Conservation (phyloP, 768 basidiomycete genomes). For the Panaeolus papilionaceus region DNA sequence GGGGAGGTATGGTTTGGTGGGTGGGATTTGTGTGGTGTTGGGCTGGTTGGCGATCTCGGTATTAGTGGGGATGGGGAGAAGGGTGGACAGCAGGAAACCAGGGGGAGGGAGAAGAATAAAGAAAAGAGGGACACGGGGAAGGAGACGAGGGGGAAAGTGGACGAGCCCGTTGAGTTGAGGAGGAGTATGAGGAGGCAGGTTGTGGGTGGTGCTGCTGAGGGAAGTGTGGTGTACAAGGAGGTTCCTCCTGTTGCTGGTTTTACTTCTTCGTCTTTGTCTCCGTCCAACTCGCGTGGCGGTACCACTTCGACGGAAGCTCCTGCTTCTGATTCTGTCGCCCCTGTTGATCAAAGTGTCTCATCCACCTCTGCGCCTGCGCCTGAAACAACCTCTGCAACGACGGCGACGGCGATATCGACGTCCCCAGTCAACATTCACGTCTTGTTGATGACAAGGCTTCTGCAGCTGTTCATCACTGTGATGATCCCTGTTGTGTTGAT, state of each 20-base stretch:
- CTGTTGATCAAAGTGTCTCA: background rate
- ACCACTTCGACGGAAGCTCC: background rate
- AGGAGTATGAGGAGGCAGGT: constrained; percentile 2
- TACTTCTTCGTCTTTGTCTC: too few species aligned
- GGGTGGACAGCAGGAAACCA: background rate
- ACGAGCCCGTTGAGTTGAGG: background rate
- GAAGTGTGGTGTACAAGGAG: background rate
- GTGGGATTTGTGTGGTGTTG: background rate
- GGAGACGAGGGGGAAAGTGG: background rate
- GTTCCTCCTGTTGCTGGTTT: background rate
- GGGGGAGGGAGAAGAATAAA: too few species aligned
- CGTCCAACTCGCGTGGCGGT: too few species aligned
- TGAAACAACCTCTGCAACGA: background rate
- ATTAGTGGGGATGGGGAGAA: too few species aligned
- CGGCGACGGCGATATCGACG: background rate
- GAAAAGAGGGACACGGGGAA: background rate
- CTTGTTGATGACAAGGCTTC: background rate
- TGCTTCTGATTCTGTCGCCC: background rate
- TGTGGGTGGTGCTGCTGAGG: background rate
- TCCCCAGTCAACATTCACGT: background rate
- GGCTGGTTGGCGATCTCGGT: too few species aligned
- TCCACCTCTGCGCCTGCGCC: background rate
- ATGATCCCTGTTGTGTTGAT: constrained; percentile 23
- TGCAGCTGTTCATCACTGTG: background rate
- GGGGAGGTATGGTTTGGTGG: background rate